These are phyloP conservation scores for Xylariaceae sp. DNA, from an alignment of 2,329 filamentous ascomycete genomes.

Conservation along the genomic window DNA sequence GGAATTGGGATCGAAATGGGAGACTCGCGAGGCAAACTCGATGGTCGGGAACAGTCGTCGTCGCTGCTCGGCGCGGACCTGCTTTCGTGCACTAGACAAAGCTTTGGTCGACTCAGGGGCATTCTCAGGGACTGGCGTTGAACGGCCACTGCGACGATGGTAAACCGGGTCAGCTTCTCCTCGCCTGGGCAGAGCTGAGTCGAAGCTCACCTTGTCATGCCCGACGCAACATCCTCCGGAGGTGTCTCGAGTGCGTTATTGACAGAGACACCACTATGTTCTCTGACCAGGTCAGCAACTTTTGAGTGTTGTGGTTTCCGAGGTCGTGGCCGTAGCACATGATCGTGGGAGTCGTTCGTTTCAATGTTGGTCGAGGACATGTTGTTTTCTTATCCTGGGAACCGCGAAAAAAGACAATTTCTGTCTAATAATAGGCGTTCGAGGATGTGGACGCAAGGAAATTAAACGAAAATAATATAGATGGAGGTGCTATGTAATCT, in stretches of 20 bases:
- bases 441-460: not conserved
- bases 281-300: conserved; percentile 48
- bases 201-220: conserved; percentile 48
- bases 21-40: conserved; percentile 86
- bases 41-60: conserved; percentile 90
- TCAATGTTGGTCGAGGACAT: conserved; percentile 35
- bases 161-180: conserved; percentile 10
- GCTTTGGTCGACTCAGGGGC: conserved; percentile 90
- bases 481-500: not conserved
- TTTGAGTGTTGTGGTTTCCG: conserved; percentile 54
- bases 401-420: not conserved
- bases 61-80: conserved; percentile 78
- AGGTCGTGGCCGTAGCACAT: conserved; percentile 52
- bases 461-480: not conserved
- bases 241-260: conserved; percentile 41
- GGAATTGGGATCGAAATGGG: conserved; percentile 90
- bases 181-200: not conserved
- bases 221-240: conserved; percentile 43
- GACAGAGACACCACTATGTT: conserved; percentile 43
- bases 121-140: conserved; percentile 83
- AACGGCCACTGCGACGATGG: conserved; percentile 64
- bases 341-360: conserved; percentile 40
- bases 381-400: not conserved
- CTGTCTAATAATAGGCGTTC: conserved; percentile 1
- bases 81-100: conserved; percentile 81